Base-by-base conservation (phyloP, 2,329 filamentous ascomycete genomes). In the Calonectria hongkongensis region DNA sequence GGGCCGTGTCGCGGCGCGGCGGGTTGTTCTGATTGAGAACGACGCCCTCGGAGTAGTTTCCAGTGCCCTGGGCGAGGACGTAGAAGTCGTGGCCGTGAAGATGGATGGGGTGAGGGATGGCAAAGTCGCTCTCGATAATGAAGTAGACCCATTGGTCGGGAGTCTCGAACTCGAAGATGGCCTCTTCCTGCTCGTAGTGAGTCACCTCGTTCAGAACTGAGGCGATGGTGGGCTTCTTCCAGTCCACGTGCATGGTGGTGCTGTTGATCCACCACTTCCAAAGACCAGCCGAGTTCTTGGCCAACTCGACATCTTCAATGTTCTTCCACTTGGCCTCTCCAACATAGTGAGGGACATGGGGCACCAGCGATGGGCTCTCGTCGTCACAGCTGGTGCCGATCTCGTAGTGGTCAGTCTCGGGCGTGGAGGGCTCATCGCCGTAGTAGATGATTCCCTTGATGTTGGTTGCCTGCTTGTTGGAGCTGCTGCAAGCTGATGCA, bases 401-500 rank as follows among this genome's bases (percentile, higher is more conserved):
- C 13, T 70, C 65, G 28, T 73, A 69, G 1, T 41, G 70, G 12
- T 45, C 68, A 3, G 77, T 79, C 1, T 56, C 60, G 0, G 77
- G 74, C 16, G 56, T 63, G 2, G 51, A 60, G 15, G 74, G 62
- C 12, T 71, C 78, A 30, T 77, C 75, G 33, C 84, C 81, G 74
- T 88, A 88, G 56, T 82, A 84, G 5, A 91, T 76, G 51, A 91
- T 88, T 2, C 88, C 89, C 56, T 81, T 85, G 75, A 89, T 88
- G 73, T 88, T 85, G 56, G 84, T 80, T 0, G 79, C 68, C 39
- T 81, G 86, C 30, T 77, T 79, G 50, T 87, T 88, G 3, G 81
- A 3, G 39, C 25, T 75, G 0, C 82, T 84, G 75, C 88, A 90
- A 2, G 80, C 80, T 0, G 74, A 58, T 73, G 88, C 84, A 0